These are phyloP conservation scores for Coniochaeta prunicola DNA, from an alignment of 2,329 filamentous ascomycete species.

Conservation along the genomic window DNA sequence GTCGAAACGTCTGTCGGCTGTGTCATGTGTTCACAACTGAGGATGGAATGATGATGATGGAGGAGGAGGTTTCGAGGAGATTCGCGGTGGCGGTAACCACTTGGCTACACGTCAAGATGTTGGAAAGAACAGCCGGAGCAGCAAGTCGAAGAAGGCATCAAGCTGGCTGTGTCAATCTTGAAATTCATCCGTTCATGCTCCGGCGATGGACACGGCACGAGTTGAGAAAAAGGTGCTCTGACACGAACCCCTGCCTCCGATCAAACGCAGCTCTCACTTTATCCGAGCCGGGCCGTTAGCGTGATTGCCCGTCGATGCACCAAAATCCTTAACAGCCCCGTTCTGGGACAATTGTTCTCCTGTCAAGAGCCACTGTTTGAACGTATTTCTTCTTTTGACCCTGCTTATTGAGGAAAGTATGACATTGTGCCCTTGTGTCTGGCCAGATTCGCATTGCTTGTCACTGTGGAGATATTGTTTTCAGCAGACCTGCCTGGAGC, in stretches of 20 bases:
- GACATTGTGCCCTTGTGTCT: background rate
- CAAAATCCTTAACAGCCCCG: background rate
- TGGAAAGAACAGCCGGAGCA: background rate
- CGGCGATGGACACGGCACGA: background rate
- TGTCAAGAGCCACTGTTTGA: background rate
- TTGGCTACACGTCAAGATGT: background rate
- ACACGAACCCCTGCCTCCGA: constrained; percentile 1
- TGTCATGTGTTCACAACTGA: background rate
- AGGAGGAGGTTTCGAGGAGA: background rate
- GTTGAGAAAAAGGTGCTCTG: background rate
- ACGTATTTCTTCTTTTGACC: background rate
- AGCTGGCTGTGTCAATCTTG: background rate
- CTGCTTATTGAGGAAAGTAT: background rate
- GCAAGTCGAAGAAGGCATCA: background rate
- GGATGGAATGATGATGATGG: background rate
- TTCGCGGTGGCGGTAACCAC: background rate
- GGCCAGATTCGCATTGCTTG: background rate
- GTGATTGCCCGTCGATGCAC: background rate
- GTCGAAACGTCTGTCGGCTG: background rate
- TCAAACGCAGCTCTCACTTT: background rate
- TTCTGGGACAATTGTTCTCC: background rate
- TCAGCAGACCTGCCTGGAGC: too few relatives aligned
- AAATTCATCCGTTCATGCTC: constrained; percentile 1
- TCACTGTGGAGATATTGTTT: too few relatives aligned
- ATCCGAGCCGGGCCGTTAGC: constrained; percentile 1